Base-by-base conservation (phyloP, 2,329 filamentous ascomycete genomes). In the Stagonosporopsis chrysanthemi region DNA sequence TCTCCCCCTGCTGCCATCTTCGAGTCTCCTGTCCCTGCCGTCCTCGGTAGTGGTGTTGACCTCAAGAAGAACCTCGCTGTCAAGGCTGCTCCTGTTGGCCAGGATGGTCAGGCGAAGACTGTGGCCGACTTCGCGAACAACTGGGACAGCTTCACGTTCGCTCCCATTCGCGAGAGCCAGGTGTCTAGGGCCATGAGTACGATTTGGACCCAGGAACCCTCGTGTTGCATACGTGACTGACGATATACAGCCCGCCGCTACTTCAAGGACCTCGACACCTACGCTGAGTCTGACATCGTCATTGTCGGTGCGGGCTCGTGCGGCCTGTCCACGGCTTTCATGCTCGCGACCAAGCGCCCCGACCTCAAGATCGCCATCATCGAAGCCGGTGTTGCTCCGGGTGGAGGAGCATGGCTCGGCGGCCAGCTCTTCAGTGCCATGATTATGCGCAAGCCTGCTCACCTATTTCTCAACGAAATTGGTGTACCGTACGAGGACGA, bases 381-480 rank as follows among this genome's bases (percentile, higher is more conserved):
- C 68, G 92, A 97, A 81, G 91, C 92, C 39, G 89, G 89, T 44
- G 92, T 97, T 42, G 89, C 91, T 48, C 93, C 92, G 49, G 80
- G 85, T 79, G 92, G 92, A 63, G 92, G 92, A 70, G 92, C 92
- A 60, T 97, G 92, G 92, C 87, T 97, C 42, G 93, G 93, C 56
- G 92, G 92, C 17, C 93, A 97, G 82, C 90, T 97, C 56, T 97
- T 97, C 86, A 91, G 88, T 60, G 92, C 92, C 73, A 97, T 97
- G 92, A 85, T 97, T 45, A 92, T 97, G 88, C 90, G 92, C 70
- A 96, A 95, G 83, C 92, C 93, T 12, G 92, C 92, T 50, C 90
- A 97, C 73, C 85, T 85, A 53, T 97, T 97, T 82, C 82, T 97
- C 56, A 82, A 84, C 39, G 91, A 96, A 70, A 78, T 96, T 15